Evolutionary conservation across 2,329 filamentous ascomycete species (phyloP).

Genomic region (Phialocephala sp.): DNA sequence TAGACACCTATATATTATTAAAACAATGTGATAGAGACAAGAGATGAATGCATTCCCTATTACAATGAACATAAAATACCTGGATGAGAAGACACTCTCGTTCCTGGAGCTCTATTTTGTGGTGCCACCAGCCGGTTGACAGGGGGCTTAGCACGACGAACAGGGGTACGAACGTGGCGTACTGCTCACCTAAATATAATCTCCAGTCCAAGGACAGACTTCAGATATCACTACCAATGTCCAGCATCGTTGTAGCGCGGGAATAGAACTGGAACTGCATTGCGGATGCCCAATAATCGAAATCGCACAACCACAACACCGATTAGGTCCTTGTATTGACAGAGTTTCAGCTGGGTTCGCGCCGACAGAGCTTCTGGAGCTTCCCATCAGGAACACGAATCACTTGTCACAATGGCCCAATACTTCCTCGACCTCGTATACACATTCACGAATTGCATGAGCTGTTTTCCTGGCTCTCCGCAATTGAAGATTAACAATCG

Average conservation of each 20-base stretch:
- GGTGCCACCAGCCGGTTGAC: neutral
- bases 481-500: constrained; percentile 94
- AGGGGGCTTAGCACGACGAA: constrained; percentile 3
- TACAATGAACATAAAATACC: neutral
- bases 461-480: constrained; percentile 93
- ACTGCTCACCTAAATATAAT: constrained; percentile 9
- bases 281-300: neutral
- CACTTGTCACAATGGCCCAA: constrained; percentile 68
- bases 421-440: constrained; percentile 88
- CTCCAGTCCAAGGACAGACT: neutral
- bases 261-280: neutral
- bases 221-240: neutral
- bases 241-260: neutral
- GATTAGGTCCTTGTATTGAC: neutral
- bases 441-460: constrained; percentile 92
- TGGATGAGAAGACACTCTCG: neutral
- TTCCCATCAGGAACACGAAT: constrained; percentile 18
- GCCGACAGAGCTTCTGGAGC: constrained; percentile 19
- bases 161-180: constrained; percentile 7
- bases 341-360: constrained; percentile 8
- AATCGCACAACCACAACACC: neutral
- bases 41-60: neutral
- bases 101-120: neutral
- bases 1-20: neutral
- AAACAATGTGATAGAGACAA: neutral